Evolutionary conservation across 331 rosid species (phyloP), one percentile per base, ranked within the genome.

Genomic region (Quercus phellos): DNA sequence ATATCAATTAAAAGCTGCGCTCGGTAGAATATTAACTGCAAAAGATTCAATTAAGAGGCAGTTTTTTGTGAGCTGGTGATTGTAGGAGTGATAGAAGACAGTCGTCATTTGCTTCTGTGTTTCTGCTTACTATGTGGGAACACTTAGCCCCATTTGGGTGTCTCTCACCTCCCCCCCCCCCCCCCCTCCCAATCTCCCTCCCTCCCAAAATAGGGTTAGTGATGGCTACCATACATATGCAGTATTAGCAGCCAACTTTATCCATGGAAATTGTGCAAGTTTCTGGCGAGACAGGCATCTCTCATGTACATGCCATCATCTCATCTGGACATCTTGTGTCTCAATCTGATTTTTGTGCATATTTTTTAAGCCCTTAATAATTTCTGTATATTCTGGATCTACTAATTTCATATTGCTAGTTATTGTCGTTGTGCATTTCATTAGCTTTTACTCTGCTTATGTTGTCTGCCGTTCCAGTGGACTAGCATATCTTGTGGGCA

Each of bases 401-500:
- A 34, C 4, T 66, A 66, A 30, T 66, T 34, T 11, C 4, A 66
- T 66, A 4, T 14, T 79, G 35, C 54, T 66, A 43, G 56, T 50
- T 42, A 60, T 73, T 26, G 70, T 64, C 24, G 35, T 8, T 19
- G 27, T 81, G 55, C 51, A 10, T 22, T 76, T 30, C 70, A 54
- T 72, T 51, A 19, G 72, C 55, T 51, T 60, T 46, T 16, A 19
- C 19, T 56, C 63, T 74, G 61, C 27, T 74, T 70, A 64, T 68
- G 0, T 72, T 72, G 17, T 32, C 55, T 86, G 70, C 42, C 27
- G 58, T 55, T 35, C 42, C 73, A 73, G 53, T 75, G 77, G 56
- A 34, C 59, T 21, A 13, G 55, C 74, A 46, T 22, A 72, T 32
- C 27, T 42, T 76, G 11, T 70, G 42, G 74, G 35, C 77, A 24